Evolutionary conservation across 225 moss, liverwort and hornwort species (phyloP).

Genomic region (Polytrichum commune): DNA sequence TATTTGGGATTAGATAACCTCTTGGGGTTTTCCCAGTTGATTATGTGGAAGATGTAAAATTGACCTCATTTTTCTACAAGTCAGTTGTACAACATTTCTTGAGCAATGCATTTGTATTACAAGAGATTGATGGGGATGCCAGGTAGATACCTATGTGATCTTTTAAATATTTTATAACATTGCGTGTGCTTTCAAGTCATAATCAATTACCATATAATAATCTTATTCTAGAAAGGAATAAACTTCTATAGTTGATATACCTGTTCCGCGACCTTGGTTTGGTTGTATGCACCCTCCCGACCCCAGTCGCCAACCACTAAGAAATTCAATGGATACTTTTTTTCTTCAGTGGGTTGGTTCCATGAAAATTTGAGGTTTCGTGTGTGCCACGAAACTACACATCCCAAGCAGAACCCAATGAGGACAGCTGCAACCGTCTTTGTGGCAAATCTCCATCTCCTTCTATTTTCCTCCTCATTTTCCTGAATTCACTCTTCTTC

Average conservation of each 20-base stretch:
- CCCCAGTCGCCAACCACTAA: constrained; percentile 65
- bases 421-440: constrained; percentile 20
- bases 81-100: too few species aligned
- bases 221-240: too few species aligned
- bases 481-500: constrained; percentile 15
- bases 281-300: constrained; percentile 54
- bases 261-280: constrained; percentile 49
- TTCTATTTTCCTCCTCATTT: constrained; percentile 1
- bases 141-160: too few species aligned
- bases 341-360: background rate
- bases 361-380: constrained; percentile 1
- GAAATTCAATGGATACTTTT: constrained; percentile 43
- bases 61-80: too few species aligned
- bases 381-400: constrained; percentile 14
- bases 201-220: too few species aligned
- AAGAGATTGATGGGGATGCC: too few species aligned
- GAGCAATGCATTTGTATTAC: too few species aligned
- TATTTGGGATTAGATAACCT: too few species aligned
- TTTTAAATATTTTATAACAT: too few species aligned
- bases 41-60: too few species aligned
- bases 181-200: too few species aligned
- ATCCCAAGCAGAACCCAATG: constrained; percentile 31
- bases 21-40: too few species aligned
- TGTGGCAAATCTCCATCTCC: constrained; percentile 1
- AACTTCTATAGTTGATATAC: constrained; percentile 10